Evolutionary conservation across 2,329 filamentous ascomycete genomes (phyloP), one percentile per base, ranked within the genome.

Genomic region (Trichoderma sp.): DNA sequence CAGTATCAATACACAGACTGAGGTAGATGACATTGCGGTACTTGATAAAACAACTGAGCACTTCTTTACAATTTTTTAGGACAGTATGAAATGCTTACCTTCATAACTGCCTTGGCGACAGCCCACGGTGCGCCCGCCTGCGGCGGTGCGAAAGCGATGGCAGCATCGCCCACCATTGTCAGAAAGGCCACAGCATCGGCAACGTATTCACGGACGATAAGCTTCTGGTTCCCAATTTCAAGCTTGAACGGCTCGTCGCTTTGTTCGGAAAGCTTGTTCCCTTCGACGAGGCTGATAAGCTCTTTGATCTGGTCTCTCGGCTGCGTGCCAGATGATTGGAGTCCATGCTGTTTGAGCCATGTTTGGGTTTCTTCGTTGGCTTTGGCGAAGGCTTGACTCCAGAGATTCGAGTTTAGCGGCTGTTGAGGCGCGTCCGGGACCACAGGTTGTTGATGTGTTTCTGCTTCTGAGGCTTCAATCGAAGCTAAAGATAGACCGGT

Each of bases 161-260:
- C 55, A n/a, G 41, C 19, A 4, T 65, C 41, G 6, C 63, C 63
- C 3, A 59, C 19, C 56, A 34, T 65, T 2, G 55, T 65, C 14
- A 65, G 30, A 48, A 65, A 65, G 34, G 56, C 56, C 6, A 65
- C 5, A 55, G 47, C n/a, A 60, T 59, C 48, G 3, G 55, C 39
- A 17, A 65, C 10, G 17, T 45, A 65, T 3, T 65, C 63, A 5
- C 63, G 55, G 4, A 54, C 7, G 10, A 47, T 54, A 5, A 65
- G 41, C 17, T 9, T 47, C 5, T 47, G 63, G 7, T 54, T 60
- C 0, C 63, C 55, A 30, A 54, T 52, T 7, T 30, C 15, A 17
- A 60, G 47, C 5, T 52, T 60, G 3, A 54, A 7, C 1, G 62
- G 54, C 15, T 64, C 3, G 2, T 65, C 63, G 15, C 19, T 59